Evolutionary conservation across 2,329 filamentous ascomycete genomes (phyloP).

Genomic region (Pseudogymnoascus sp.): DNA sequence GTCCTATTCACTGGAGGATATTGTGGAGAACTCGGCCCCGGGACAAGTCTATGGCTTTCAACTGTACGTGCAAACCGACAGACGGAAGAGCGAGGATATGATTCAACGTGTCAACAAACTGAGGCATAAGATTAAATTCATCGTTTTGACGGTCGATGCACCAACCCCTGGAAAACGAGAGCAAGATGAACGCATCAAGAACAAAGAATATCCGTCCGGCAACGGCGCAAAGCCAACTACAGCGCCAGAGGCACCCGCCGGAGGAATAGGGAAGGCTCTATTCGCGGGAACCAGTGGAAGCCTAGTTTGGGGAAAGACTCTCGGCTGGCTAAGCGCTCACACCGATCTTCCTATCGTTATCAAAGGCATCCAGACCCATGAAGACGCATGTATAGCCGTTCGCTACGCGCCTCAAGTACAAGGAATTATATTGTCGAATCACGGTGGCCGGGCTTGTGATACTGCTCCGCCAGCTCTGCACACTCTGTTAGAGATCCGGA

Average conservation of each 20-base stretch:
- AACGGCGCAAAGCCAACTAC: constrained; percentile 42
- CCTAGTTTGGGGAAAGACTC: constrained; percentile 56
- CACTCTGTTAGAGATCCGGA: constrained; percentile 33
- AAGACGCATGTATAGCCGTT: constrained; percentile 54
- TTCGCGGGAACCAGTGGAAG: constrained; percentile 49
- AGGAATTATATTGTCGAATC: constrained; percentile 63
- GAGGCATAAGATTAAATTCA: constrained; percentile 37
- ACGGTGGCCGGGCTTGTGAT: constrained; percentile 54
- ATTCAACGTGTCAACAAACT: constrained; percentile 39
- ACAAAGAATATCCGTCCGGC: constrained; percentile 44
- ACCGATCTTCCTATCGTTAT: constrained; percentile 51
- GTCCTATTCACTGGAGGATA: constrained; percentile 49
- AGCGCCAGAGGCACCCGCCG: constrained; percentile 31
- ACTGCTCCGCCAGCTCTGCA: constrained; percentile 48
- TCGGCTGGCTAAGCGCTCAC: constrained; percentile 55
- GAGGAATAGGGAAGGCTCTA: constrained; percentile 47
- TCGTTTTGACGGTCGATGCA: constrained; percentile 53
- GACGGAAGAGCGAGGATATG: constrained; percentile 43
- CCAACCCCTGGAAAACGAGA: constrained; percentile 49
- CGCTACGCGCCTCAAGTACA: constrained; percentile 37
- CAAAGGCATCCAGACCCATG: constrained; percentile 61
- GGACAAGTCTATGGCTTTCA: constrained; percentile 45
- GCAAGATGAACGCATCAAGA: constrained; percentile 38
- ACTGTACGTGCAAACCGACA: constrained; percentile 53
- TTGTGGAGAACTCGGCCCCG: constrained; percentile 28